Base-by-base conservation (phyloP, 805 yeast species). In the Deakozyma indianensis region DNA sequence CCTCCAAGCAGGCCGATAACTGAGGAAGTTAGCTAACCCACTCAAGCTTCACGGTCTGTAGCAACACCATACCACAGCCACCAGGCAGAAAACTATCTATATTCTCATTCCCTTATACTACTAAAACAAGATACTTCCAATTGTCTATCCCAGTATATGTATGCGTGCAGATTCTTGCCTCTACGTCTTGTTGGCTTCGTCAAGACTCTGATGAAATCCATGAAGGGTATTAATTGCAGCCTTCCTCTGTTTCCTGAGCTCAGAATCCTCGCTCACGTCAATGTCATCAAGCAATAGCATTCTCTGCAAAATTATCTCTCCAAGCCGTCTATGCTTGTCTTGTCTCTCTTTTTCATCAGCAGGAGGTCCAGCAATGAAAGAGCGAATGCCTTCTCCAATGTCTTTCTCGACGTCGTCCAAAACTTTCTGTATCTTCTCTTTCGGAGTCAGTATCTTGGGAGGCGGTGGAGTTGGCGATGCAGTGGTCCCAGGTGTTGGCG, bases 271-370 rank as follows among this genome's bases (percentile, higher is more conserved):
- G 22, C 50, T 41, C n/a, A 59, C 62, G 41, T 63, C 65, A 23
- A 63, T 54, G 40, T 57, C 56, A 50, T 63, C 67, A 21, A 63
- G 54, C 41, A 53, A 41, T 41, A 63, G 55, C 47, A 59, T 60
- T 45, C 55, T 55, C 44, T 62, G 65, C 20, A 63, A 54, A 24
- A 63, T 55, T 43, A 56, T 42, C 51, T 63, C 67, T 22, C 55
- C 48, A n/a, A 61, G 53, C 15, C 60, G 48, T 22, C 59, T 53
- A 51, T 61, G 59, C 50, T 55, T 59, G 29, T 58, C 57, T 16
- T 53, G 54, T 28, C 55, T 55, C 21, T 44, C 51, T 22, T 45
- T 52, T 3, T 51, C 49, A 22, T 50, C 54, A 1, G 49, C 46
- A 1, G 57, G 54, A 15, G 58, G 52, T 3, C 21, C 16, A 9